Percentiles rank a stretch among this genome's conserved stretches.
Evolutionary conservation across 495 filamentous ascomycete genomes (phyloP).

Genomic region (Aspergillus bertholletiae): DNA sequence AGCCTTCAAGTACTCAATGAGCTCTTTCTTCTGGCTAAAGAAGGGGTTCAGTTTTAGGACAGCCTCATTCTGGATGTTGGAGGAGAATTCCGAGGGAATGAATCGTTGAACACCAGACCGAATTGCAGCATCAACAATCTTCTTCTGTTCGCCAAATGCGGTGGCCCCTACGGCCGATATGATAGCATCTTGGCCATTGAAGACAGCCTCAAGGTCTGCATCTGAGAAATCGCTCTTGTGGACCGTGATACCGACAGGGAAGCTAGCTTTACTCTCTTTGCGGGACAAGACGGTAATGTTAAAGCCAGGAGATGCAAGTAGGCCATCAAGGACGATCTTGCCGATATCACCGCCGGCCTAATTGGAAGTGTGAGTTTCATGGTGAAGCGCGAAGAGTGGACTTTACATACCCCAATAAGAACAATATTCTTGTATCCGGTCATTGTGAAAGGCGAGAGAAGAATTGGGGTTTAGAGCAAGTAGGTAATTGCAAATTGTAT

Average conservation of each 20-base stretch:
- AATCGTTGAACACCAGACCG: constrained; percentile 58
- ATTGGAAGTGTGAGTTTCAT: constrained; percentile 4
- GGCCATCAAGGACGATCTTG: constrained; percentile 30
- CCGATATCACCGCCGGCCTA: constrained; percentile 39
- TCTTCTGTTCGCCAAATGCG: constrained; percentile 38
- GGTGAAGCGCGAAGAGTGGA: background rate
- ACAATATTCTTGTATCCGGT: constrained; percentile 22
- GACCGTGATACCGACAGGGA: constrained; percentile 34
- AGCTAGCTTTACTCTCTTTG: constrained; percentile 31
- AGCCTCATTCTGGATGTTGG: constrained; percentile 27
- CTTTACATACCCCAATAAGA: constrained; percentile 21
- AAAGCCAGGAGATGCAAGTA: constrained; percentile 44
- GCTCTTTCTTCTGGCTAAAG: constrained; percentile 40
- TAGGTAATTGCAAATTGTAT: background rate
- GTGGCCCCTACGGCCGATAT: constrained; percentile 35
- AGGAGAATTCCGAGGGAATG: constrained; percentile 31
- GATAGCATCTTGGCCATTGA: constrained; percentile 48
- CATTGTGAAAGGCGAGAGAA: constrained; percentile 4
- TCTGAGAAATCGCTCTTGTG: constrained; percentile 62
- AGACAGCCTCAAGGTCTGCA: constrained; percentile 37
- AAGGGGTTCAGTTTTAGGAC: constrained; percentile 38
- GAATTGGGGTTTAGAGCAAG: background rate
- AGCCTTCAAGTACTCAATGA: constrained; percentile 42
- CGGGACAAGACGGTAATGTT: constrained; percentile 51
- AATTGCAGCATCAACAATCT: constrained; percentile 56